Evolutionary conservation across 2,329 filamentous ascomycete species (phyloP), one percentile per base, ranked within the genome.

Genomic region (Simplicillium aogashimaense): DNA sequence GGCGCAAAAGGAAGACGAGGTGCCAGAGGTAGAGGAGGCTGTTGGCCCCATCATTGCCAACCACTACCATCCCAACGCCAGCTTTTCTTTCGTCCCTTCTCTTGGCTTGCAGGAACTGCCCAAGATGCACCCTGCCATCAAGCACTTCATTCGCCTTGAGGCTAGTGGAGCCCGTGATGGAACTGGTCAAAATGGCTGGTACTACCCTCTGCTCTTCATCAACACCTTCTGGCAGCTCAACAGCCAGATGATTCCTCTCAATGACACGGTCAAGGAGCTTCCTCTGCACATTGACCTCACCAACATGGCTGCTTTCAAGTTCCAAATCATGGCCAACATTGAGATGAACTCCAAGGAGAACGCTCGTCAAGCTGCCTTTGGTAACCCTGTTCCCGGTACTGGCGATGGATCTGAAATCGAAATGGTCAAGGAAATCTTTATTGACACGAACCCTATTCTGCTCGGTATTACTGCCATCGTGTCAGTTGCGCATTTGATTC

Each of bases 171-270:
- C 87, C 35, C 79, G 92, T 44, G 92, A 98, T 59, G 78, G 72
- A 2, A 79, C 78, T 12, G 92, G 92, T 30, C 76, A 89, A 62
- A 87, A 97, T 62, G 82, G 83, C 45, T 98, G 89, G 89, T 98
- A 97, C 51, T 82, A 78, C 56, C 92, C 92, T 4, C 77, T 95
- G 35, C 65, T 97, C 31, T 98, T 87, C 58, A 70, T 92, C 56
- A 98, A 98, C 65, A 94, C 84, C 4, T 98, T 98, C 64, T 98
- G 92, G 92, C 90, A 97, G 63, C 72, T 98, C 47, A 86, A 77
- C 57, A 81, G 74, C 47, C 87, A 97, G 52, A 97, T 97, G 90
- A 86, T 75, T 16, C 74, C 89, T 49, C 69, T 98, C 38, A 98
- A 98, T 59, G 83, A 86, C 13, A 97, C 92, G 0, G 85, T 95